Conservation (phyloP, 768 basidiomycete genomes). For the Psilocybe cubensis region DNA sequence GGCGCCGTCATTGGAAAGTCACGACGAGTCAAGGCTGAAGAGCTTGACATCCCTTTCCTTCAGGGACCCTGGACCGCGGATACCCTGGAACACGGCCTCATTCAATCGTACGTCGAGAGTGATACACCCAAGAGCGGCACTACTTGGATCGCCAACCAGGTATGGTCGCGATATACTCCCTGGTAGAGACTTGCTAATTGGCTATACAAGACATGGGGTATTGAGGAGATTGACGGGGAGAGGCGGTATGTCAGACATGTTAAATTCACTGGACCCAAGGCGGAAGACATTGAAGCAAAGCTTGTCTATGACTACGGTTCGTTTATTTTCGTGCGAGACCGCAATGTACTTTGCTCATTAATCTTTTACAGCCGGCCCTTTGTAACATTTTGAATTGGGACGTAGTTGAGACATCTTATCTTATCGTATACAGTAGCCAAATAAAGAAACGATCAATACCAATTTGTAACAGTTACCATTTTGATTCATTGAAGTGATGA, state of each 20-base stretch:
- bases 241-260: conserved; percentile 65
- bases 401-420: background rate
- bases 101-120: conserved; percentile 55
- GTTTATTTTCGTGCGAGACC: conserved; percentile 33
- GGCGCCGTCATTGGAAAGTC: conserved; percentile 60
- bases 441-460: background rate
- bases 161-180: conserved; percentile 44
- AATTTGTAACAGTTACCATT: conserved; percentile 35
- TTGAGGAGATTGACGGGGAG: conserved; percentile 60
- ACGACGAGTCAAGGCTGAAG: conserved; percentile 50
- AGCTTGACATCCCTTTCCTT: conserved; percentile 49
- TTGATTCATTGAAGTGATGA: conserved; percentile 57
- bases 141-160: conserved; percentile 70
- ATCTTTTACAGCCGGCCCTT: conserved; percentile 14
- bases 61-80: conserved; percentile 50
- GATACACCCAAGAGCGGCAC: conserved; percentile 63
- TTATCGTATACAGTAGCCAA: background rate
- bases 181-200: conserved; percentile 47
- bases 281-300: conserved; percentile 56
- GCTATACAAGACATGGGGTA: conserved; percentile 61
- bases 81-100: conserved; percentile 46
- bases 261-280: conserved; percentile 63
- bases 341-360: conserved; percentile 22
- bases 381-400: background rate
- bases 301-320: conserved; percentile 73